Evolutionary conservation across 2,329 filamentous ascomycete genomes (phyloP).

Genomic region (Gaeumannomyces sp.): DNA sequence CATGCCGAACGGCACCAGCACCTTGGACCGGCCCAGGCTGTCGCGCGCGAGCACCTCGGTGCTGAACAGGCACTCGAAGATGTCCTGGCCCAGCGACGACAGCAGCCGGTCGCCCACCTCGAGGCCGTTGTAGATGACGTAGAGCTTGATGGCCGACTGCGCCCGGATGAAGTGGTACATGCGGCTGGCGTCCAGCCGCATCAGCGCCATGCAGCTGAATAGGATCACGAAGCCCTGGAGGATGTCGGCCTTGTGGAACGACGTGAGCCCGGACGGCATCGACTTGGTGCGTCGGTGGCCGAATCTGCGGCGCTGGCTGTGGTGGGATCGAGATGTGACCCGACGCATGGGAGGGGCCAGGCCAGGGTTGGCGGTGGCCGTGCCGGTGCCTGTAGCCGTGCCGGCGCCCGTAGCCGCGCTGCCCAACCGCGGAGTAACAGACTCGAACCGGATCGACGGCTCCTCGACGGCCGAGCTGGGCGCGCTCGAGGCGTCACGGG

Average conservation of each 20-base stretch:
- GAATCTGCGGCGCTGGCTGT: slow-evolving; percentile 19
- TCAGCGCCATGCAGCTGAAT: slow-evolving; percentile 75
- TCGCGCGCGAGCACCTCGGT: slow-evolving; percentile 86
- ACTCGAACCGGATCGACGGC: no score
- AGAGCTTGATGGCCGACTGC: slow-evolving; percentile 94
- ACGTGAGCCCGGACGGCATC: slow-evolving; percentile 74
- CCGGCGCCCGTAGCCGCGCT: background rate
- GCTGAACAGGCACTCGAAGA: slow-evolving; percentile 92
- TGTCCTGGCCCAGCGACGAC: slow-evolving; percentile 88
- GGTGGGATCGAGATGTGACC: background rate
- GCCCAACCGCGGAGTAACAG: background rate
- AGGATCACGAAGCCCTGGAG: slow-evolving; percentile 86
- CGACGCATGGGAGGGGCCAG: background rate
- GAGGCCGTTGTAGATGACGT: slow-evolving; percentile 97
- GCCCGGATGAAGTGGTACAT: slow-evolving; percentile 98
- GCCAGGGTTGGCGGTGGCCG: background rate
- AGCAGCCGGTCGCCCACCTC: slow-evolving; percentile 88
- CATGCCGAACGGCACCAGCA: slow-evolving; percentile 83
- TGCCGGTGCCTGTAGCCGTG: background rate
- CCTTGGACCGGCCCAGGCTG: slow-evolving; percentile 73
- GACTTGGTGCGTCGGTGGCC: slow-evolving; percentile 74
- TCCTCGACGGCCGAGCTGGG: background rate
- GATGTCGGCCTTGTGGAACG: slow-evolving; percentile 91
- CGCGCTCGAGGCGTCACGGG: slow-evolving; percentile 13
- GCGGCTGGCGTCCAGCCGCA: slow-evolving; percentile 87